These are phyloP conservation scores for Pterula multifida DNA, from an alignment of 1,284 basidiomycete species.

Conservation along the genomic window DNA sequence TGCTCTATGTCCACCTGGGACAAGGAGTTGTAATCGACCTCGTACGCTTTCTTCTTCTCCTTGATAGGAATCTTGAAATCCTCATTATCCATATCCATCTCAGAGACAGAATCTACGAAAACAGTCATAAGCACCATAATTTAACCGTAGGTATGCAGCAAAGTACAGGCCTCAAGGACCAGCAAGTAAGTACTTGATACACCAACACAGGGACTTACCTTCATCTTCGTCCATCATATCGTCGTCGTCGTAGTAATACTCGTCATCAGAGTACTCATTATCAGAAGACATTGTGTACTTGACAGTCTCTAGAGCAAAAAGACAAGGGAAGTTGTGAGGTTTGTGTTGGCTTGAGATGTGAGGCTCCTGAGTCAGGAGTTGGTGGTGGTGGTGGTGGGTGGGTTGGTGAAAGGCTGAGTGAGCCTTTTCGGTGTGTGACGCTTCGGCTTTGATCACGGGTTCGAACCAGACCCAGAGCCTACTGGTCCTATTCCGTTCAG, in stretches of 20 bases:
- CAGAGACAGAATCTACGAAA: constrained; percentile 38
- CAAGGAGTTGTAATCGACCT: constrained; percentile 72
- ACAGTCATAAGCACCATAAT: constrained; percentile 3
- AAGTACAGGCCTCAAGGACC: constrained; percentile 7
- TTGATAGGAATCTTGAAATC: constrained; percentile 48
- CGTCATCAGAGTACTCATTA: constrained; percentile 63
- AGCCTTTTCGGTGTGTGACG: not conserved
- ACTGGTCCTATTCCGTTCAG: no score
- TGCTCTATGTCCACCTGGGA: constrained; percentile 61
- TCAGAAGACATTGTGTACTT: constrained; percentile 48
- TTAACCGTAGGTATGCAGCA: constrained; percentile 7
- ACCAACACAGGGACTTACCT: constrained; percentile 18
- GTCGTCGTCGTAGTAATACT: constrained; percentile 56
- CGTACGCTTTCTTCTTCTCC: constrained; percentile 56
- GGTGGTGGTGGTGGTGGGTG: not conserved
- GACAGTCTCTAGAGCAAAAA: not conserved
- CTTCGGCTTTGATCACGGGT: no score
- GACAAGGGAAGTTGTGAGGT: not conserved
- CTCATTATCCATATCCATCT: constrained; percentile 55
- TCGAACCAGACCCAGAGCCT: no score
- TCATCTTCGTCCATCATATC: constrained; percentile 55
- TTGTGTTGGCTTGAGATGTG: not conserved
- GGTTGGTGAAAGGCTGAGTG: not conserved
- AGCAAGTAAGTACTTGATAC: constrained; percentile 6
- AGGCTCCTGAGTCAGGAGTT: no score